Conservation (phyloP, 768 basidiomycete species). For the Lactifluus hygrophoroides region DNA sequence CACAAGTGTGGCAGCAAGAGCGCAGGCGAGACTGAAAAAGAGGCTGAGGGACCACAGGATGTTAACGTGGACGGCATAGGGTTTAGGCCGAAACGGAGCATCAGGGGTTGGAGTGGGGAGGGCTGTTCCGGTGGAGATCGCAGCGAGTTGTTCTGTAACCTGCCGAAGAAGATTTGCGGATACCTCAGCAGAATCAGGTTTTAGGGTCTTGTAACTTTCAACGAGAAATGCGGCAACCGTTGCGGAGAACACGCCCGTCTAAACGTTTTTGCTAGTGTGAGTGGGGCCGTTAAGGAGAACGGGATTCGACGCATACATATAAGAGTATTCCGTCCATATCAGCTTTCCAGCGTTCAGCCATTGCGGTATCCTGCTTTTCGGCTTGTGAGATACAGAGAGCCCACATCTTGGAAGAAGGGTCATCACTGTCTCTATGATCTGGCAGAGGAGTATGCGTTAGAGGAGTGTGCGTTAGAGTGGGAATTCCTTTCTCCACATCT, state of each 20-base stretch:
- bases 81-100: neutral
- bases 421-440: neutral
- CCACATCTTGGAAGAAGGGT: slow-evolving; percentile 2
- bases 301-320: neutral
- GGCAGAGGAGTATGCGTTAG: neutral
- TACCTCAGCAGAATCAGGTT: slow-evolving; percentile 1
- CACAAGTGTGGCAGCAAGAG: neutral
- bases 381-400: neutral
- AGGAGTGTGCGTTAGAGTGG: neutral
- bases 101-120: neutral
- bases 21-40: neutral
- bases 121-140: neutral
- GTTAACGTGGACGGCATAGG: neutral
- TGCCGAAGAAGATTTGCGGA: neutral
- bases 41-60: slow-evolving; percentile 15
- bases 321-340: slow-evolving; percentile 10
- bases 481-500: neutral
- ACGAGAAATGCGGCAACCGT: slow-evolving; percentile 9
- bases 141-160: neutral
- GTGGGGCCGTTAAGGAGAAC: neutral
- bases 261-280: neutral
- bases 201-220: slow-evolving; percentile 9
- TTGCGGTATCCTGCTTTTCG: neutral
- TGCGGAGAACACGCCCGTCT: slow-evolving; percentile 13
- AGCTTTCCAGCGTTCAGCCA: neutral